These are phyloP conservation scores for Diaporthe sp. DNA, from an alignment of 2,329 filamentous ascomycete genomes.

Conservation along the genomic window DNA sequence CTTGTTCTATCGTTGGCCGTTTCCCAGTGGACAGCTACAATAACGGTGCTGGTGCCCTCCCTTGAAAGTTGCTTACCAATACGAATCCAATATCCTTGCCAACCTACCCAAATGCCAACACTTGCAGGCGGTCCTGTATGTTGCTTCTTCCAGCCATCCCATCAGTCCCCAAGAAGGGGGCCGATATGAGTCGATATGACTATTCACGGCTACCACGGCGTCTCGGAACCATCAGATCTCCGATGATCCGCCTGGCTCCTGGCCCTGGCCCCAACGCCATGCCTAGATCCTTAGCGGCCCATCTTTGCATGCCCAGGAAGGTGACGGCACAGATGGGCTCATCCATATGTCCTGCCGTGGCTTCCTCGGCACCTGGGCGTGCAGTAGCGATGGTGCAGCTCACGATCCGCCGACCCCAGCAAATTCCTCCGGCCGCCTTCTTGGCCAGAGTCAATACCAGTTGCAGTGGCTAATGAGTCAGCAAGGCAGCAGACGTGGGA, in stretches of 20 bases:
- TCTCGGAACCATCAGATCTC: constrained; percentile 1
- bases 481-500: constrained; percentile 2
- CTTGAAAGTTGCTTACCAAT: not conserved
- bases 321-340: not conserved
- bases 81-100: not conserved
- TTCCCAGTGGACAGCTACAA: not conserved
- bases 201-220: not conserved
- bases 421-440: not conserved
- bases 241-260: not conserved
- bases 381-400: not conserved
- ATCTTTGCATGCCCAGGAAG: not conserved
- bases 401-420: not conserved
- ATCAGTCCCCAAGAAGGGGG: not conserved
- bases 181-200: not conserved
- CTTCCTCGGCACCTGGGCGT: not conserved
- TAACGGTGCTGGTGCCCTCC: not conserved
- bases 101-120: not conserved
- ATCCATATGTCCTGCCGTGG: not conserved
- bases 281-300: not conserved
- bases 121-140: not conserved
- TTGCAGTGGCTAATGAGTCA: not conserved
- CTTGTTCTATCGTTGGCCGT: not conserved
- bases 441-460: not conserved
- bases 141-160: not conserved
- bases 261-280: not conserved